phyloP scores from a whole-genome alignment of 2,329 filamentous ascomycete genomes.

The Sordariomycetes sp. region DNA sequence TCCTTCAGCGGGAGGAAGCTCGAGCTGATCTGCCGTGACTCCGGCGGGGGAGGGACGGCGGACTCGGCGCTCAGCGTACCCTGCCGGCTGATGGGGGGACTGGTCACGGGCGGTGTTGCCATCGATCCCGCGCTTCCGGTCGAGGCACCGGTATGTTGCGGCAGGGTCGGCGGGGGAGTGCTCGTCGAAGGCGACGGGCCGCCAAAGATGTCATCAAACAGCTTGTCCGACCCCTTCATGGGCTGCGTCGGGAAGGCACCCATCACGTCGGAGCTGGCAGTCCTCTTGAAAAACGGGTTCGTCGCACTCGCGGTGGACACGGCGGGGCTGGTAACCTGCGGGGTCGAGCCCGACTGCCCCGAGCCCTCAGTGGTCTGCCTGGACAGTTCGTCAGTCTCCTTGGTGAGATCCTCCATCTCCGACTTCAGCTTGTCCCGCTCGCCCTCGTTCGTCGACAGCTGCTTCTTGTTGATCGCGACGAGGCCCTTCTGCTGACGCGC shows the following conservation, averaged over 20 bases:
- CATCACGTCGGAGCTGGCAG: slow-evolving; percentile 47
- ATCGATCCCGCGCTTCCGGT: slow-evolving; percentile 36
- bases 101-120: slow-evolving; percentile 40
- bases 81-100: slow-evolving; percentile 50
- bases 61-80: slow-evolving; percentile 42
- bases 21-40: slow-evolving; percentile 66
- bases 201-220: slow-evolving; percentile 81
- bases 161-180: slow-evolving; percentile 16
- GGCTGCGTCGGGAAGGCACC: slow-evolving; percentile 36
- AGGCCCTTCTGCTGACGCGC: slow-evolving; percentile 91
- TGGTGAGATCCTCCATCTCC: slow-evolving; percentile 59
- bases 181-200: slow-evolving; percentile 15
- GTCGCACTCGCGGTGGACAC: slow-evolving; percentile 60
- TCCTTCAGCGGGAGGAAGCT: slow-evolving; percentile 60
- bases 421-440: slow-evolving; percentile 79
- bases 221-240: slow-evolving; percentile 42
- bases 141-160: slow-evolving; percentile 44
- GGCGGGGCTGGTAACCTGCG: slow-evolving; percentile 55
- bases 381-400: slow-evolving; percentile 44
- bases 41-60: slow-evolving; percentile 37
- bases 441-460: slow-evolving; percentile 75
- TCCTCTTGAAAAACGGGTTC: slow-evolving; percentile 86
- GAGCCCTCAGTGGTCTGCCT: slow-evolving; percentile 38
- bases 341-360: slow-evolving; percentile 24
- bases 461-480: slow-evolving; percentile 97